Evolutionary conservation across 495 filamentous ascomycete genomes (phyloP), one percentile per base, ranked within the genome.

Genomic region (Penicillium coprophilum): DNA sequence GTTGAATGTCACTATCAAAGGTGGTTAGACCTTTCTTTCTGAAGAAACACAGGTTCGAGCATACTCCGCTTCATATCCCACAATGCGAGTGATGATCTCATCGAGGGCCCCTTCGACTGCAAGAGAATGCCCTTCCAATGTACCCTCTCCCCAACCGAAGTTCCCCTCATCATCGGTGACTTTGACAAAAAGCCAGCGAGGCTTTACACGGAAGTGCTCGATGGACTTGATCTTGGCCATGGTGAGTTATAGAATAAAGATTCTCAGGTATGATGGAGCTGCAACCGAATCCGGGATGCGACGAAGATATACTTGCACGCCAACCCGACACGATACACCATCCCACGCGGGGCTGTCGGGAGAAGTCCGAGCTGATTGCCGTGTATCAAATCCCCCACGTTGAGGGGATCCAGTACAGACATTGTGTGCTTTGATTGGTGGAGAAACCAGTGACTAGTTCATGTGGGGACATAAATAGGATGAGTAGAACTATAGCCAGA

Each of bases 181-280:
- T 64, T 91, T 92, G 56, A 92, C 89, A 56, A 93, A 92, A 10
- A 93, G 79, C 89, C 89, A 93, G 28, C 88, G 78, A 15, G 88
- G 88, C 9, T 85, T 82, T n/a, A 91, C 82, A 20, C 88, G 83
- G 64, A 91, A 91, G 64, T 90, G 88, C 60, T 91, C 88, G 48
- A 91, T 85, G n/a, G 71, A 79, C 47, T 79, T 79, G 56, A 91
- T 91, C 65, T 83, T 87, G 4, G 76, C 78, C 88, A 91, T 91
- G 55, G 15, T 55, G 38, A 10, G 4, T 2, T 8, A 28, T 0
- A 6, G 15, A 6, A 48, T 21, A 11, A 15, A 34, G n/a, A 10
- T 23, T 9, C 9, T 52, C 17, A 20, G 2, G 4, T 24, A 43
- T 32, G n/a, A 13, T 2, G 32, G 4, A 36, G 21, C 36, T 17